phyloP scores from a whole-genome alignment of 345 rosid species.

The Citrus unshiu region DNA sequence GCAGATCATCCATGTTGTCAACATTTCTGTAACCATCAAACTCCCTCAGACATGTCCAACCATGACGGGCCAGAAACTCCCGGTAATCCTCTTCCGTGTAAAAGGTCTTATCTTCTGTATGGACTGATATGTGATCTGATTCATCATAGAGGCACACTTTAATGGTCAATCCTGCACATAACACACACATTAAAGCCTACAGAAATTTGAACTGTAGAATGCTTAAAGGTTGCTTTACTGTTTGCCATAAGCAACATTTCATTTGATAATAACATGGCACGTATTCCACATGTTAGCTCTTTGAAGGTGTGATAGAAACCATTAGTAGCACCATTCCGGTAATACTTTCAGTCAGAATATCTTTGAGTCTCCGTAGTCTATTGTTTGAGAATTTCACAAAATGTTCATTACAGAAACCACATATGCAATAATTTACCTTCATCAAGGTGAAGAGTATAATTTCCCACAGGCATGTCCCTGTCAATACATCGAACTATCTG shows the following conservation, averaged over 20 bases:
- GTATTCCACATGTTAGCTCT: neutral
- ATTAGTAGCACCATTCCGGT: neutral
- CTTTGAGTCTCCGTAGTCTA: neutral
- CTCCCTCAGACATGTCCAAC: slow-evolving; percentile 79
- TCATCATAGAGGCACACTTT: slow-evolving; percentile 83
- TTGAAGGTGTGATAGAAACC: neutral
- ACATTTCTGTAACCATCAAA: slow-evolving; percentile 75
- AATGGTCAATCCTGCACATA: slow-evolving; percentile 63
- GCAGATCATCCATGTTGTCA: slow-evolving; percentile 90
- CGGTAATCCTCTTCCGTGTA: slow-evolving; percentile 91
- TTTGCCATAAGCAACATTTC: neutral
- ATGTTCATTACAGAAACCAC: neutral
- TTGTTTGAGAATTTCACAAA: neutral
- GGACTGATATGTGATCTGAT: slow-evolving; percentile 76
- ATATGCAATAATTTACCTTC: slow-evolving; percentile 50
- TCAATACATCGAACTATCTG: slow-evolving; percentile 80
- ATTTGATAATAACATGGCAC: neutral
- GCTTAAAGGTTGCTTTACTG: neutral
- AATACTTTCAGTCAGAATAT: neutral
- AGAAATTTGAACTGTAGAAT: neutral
- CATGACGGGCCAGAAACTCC: slow-evolving; percentile 60
- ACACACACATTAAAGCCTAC: neutral
- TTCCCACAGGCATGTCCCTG: slow-evolving; percentile 94
- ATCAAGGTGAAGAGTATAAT: slow-evolving; percentile 79
- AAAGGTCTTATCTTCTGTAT: slow-evolving; percentile 80